These are phyloP conservation scores for Hydnomerulius pinastri DNA, from an alignment of 768 basidiomycete genomes.

Conservation along the genomic window DNA sequence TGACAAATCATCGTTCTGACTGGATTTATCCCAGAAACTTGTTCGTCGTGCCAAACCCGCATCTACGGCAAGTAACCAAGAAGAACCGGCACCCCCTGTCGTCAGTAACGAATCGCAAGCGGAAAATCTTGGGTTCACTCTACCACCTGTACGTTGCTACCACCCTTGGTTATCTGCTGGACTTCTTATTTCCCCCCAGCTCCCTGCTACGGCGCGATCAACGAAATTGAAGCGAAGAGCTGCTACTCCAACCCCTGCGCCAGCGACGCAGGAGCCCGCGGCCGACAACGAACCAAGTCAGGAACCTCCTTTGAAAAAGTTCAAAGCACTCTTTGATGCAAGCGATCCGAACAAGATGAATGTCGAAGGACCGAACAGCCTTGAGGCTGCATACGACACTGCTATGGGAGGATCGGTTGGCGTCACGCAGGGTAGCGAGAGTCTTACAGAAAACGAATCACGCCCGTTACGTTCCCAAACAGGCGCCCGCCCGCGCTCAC, in stretches of 20 bases:
- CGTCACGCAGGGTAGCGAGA: conserved; percentile 17
- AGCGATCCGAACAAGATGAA: conserved; percentile 50
- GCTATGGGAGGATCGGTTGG: conserved; percentile 14
- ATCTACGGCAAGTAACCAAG: conserved; percentile 13
- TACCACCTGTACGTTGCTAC: conserved; percentile 28
- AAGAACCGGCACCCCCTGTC: conserved; percentile 3
- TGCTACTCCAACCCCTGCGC: conserved; percentile 32
- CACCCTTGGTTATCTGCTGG: too few species aligned
- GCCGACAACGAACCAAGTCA: conserved; percentile 14
- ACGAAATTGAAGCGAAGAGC: conserved; percentile 57
- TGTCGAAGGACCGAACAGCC: conserved; percentile 23
- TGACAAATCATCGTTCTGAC: background rate
- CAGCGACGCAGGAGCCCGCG: conserved; percentile 16
- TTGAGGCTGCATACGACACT: conserved; percentile 12
- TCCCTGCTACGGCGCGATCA: conserved; percentile 42
- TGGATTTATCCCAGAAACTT: conserved; percentile 20
- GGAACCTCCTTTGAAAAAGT: conserved; percentile 69
- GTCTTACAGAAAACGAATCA: conserved; percentile 29
- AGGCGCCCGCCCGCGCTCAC: conserved; percentile 7
- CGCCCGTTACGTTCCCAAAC: conserved; percentile 9
- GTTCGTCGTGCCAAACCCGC: conserved; percentile 21
- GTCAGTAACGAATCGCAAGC: conserved; percentile 12
- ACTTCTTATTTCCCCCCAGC: conserved; percentile 26
- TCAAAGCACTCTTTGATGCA: conserved; percentile 69
- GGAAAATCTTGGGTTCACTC: conserved; percentile 12